phyloP scores from a whole-genome alignment of 768 basidiomycete genomes.

The Auriculariales sp. region DNA sequence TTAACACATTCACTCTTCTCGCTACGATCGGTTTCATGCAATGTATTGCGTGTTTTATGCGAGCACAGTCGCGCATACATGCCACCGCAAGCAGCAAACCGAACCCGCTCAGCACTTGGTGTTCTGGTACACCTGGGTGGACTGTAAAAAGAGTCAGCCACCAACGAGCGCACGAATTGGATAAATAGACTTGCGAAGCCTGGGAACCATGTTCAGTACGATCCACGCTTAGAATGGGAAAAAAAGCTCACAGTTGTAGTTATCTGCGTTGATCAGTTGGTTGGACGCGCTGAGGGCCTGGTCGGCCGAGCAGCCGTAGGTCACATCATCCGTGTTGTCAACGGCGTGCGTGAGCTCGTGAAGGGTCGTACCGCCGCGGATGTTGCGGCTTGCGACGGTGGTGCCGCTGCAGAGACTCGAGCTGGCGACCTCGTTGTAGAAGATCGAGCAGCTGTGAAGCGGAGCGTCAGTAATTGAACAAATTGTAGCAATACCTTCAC shows the following conservation, averaged over 20 bases:
- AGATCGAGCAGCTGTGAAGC: slow-evolving; percentile 23
- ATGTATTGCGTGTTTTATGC: too few relatives aligned
- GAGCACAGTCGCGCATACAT: too few relatives aligned
- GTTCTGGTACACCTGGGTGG: slow-evolving; percentile 29
- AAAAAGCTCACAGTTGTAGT: too few relatives aligned
- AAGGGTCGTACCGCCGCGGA: slow-evolving; percentile 32
- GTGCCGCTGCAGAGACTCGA: slow-evolving; percentile 27
- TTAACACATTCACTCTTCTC: too few relatives aligned
- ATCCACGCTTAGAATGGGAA: too few relatives aligned
- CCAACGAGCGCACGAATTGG: too few relatives aligned
- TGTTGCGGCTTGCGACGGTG: slow-evolving; percentile 27
- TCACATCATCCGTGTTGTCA: slow-evolving; percentile 25
- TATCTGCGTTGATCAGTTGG: slow-evolving; percentile 26
- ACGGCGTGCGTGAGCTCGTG: slow-evolving; percentile 34
- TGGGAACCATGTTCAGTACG: too few relatives aligned
- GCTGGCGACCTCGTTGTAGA: slow-evolving; percentile 30
- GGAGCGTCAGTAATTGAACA: background rate
- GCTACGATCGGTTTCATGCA: too few relatives aligned
- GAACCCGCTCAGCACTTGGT: slow-evolving; percentile 19
- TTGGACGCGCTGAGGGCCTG: slow-evolving; percentile 21
- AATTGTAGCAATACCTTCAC: too few relatives aligned
- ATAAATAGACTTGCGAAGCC: too few relatives aligned
- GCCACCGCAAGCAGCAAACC: too few relatives aligned
- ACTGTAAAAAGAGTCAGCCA: too few relatives aligned
- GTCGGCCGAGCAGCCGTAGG: slow-evolving; percentile 26